These are phyloP conservation scores for Claviceps paspali DNA, from an alignment of 2,329 filamentous ascomycete genomes.

Conservation along the genomic window DNA sequence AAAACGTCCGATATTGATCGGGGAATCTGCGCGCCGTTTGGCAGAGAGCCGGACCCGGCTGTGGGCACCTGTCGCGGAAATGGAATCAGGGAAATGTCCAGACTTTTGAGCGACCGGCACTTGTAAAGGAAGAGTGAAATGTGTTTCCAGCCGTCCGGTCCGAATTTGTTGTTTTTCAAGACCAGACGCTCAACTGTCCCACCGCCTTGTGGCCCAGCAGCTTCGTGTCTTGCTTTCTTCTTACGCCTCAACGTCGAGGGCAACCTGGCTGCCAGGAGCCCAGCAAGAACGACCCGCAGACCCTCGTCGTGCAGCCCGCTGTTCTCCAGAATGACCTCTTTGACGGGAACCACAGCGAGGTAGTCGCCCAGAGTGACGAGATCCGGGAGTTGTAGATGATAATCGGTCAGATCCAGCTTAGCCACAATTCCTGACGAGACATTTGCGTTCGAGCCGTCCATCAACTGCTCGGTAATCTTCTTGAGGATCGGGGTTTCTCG, in stretches of 20 bases:
- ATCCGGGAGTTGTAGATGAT: slow-evolving; percentile 70
- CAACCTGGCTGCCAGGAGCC: slow-evolving; percentile 64
- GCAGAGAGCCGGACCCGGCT: slow-evolving; percentile 14
- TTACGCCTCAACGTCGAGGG: slow-evolving; percentile 38
- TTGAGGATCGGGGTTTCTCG: slow-evolving; percentile 86
- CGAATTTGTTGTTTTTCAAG: slow-evolving; percentile 84
- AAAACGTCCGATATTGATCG: slow-evolving; percentile 43
- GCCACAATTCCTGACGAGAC: slow-evolving; percentile 60
- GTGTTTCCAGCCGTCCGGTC: slow-evolving; percentile 78
- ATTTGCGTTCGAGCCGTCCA: slow-evolving; percentile 49
- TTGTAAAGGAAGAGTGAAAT: slow-evolving; percentile 82
- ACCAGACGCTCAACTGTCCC: slow-evolving; percentile 78
- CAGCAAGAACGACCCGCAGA: slow-evolving; percentile 71
- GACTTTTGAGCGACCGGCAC: slow-evolving; percentile 68
- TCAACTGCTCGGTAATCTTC: slow-evolving; percentile 79
- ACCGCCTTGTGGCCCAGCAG: slow-evolving; percentile 30
- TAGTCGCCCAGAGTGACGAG: slow-evolving; percentile 83
- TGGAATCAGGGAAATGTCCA: slow-evolving; percentile 74
- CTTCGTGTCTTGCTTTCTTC: slow-evolving; percentile 28
- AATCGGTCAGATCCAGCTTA: slow-evolving; percentile 71
- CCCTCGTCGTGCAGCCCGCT: slow-evolving; percentile 79
- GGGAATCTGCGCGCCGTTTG: slow-evolving; percentile 20
- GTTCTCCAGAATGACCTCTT: slow-evolving; percentile 73
- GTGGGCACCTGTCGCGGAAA: slow-evolving; percentile 41
- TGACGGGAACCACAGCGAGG: slow-evolving; percentile 81